Evolutionary conservation across 1,284 basidiomycete genomes (phyloP).

Genomic region (Phylloboletellus chloephorus): DNA sequence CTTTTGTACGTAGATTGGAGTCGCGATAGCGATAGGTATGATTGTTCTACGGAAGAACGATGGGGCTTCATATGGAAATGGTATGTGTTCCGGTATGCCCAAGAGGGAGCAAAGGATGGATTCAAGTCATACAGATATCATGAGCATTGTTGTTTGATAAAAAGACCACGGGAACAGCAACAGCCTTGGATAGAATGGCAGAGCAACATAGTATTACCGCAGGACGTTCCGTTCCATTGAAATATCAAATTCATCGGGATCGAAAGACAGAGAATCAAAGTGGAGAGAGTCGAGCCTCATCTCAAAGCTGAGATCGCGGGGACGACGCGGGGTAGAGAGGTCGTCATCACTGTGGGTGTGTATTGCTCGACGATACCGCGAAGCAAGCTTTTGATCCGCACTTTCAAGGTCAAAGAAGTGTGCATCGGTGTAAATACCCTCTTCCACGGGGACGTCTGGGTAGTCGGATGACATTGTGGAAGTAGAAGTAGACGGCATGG

Average conservation of each 20-base stretch:
- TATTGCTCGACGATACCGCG: constrained; percentile 7
- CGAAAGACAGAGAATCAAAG: constrained; percentile 62
- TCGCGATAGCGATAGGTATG: constrained; percentile 3
- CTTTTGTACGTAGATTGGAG: constrained; percentile 6
- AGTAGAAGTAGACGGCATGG: constrained; percentile 11
- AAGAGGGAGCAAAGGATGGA: constrained; percentile 2
- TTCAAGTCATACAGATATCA: constrained; percentile 7
- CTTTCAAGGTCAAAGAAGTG: constrained; percentile 19
- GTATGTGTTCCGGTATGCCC: constrained; percentile 3
- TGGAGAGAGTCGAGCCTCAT: constrained; percentile 64
- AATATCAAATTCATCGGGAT: constrained; percentile 47
- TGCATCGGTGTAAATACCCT: constrained; percentile 14
- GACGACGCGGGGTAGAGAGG: constrained; percentile 7
- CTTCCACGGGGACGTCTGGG: constrained; percentile 20
- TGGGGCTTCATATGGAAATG: background rate
- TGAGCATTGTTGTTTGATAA: constrained; percentile 3
- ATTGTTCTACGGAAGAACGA: constrained; percentile 5
- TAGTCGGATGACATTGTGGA: constrained; percentile 12
- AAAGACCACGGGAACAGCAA: constrained; percentile 1
- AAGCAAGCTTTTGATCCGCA: constrained; percentile 8
- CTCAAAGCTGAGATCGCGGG: constrained; percentile 44
- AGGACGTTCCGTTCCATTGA: constrained; percentile 14
- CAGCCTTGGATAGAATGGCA: background rate
- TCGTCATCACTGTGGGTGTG: constrained; percentile 2
- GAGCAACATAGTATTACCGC: constrained; percentile 14